Conservation (phyloP, 2,329 filamentous ascomycete species). For the Scleromitrula shiraiana region DNA sequence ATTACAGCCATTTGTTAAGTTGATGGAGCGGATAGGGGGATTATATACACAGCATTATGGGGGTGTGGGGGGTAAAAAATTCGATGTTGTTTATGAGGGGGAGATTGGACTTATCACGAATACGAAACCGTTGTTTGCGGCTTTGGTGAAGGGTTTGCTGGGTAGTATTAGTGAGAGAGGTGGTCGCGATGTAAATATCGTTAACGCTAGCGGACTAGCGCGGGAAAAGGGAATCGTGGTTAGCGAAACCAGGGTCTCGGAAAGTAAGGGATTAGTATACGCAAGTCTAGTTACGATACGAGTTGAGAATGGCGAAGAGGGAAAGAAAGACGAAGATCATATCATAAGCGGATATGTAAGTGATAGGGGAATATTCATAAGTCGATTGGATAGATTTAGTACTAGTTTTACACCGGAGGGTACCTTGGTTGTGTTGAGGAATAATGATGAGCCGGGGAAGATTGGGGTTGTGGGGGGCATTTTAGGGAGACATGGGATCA, state of each 20-base stretch:
- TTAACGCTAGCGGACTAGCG: conserved; percentile 69
- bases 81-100: conserved; percentile 72
- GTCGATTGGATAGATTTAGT: conserved; percentile 63
- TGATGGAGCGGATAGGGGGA: conserved; percentile 72
- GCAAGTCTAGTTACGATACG: conserved; percentile 60
- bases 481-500: conserved; percentile 62
- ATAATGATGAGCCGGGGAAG: conserved; percentile 75
- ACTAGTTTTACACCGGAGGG: conserved; percentile 68
- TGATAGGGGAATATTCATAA: conserved; percentile 59
- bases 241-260: conserved; percentile 61
- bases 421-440: conserved; percentile 68
- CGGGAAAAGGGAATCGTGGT: conserved; percentile 71
- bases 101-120: conserved; percentile 63
- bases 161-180: conserved; percentile 59
- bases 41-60: conserved; percentile 70
- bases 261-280: conserved; percentile 26
- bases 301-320: conserved; percentile 2
- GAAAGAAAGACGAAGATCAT: conserved; percentile 31
- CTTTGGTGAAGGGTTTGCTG: conserved; percentile 68
- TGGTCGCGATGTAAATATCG: conserved; percentile 68
- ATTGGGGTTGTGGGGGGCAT: conserved; percentile 71
- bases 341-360: conserved; percentile 60
- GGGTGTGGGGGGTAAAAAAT: conserved; percentile 52
- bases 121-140: conserved; percentile 71
- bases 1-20: conserved; percentile 65